phyloP scores from a whole-genome alignment of 106 monocot genomes.

The Apostasia ramifera region DNA sequence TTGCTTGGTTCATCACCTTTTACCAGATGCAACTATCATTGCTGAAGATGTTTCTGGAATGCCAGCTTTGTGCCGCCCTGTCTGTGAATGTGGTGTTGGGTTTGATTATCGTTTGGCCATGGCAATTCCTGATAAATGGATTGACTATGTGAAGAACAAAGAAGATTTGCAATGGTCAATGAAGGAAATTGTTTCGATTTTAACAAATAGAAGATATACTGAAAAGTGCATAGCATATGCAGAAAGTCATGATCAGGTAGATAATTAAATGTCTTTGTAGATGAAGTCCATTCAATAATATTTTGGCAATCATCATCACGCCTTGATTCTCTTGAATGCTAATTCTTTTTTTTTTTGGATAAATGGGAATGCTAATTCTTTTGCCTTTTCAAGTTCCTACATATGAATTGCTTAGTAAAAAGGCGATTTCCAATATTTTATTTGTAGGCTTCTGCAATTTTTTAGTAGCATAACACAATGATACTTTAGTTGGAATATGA shows the following conservation, averaged over 20 bases:
- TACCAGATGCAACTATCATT: conserved; percentile 75
- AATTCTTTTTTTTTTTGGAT: too few relatives aligned
- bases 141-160: conserved; percentile 84
- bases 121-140: conserved; percentile 95
- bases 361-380: too few relatives aligned
- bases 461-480: too few relatives aligned
- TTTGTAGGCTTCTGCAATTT: too few relatives aligned
- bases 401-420: too few relatives aligned
- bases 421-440: too few relatives aligned
- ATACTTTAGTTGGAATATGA: too few relatives aligned
- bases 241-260: conserved; percentile 98
- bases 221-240: conserved; percentile 93
- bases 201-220: conserved; percentile 81
- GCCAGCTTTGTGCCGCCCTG: conserved; percentile 67
- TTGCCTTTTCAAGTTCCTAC: too few relatives aligned
- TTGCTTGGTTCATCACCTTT: conserved; percentile 41
- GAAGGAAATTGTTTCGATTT: conserved; percentile 53
- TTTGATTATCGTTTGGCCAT: conserved; percentile 90
- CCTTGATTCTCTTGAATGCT: not conserved
- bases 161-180: conserved; percentile 68
- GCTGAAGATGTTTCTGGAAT: conserved; percentile 99
- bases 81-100: conserved; percentile 78
- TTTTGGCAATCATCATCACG: not conserved
- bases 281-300: not conserved
- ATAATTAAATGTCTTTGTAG: not conserved